These are phyloP conservation scores for Leucaena leucocephala DNA, from an alignment of 306 rosid genomes.

Conservation along the genomic window DNA sequence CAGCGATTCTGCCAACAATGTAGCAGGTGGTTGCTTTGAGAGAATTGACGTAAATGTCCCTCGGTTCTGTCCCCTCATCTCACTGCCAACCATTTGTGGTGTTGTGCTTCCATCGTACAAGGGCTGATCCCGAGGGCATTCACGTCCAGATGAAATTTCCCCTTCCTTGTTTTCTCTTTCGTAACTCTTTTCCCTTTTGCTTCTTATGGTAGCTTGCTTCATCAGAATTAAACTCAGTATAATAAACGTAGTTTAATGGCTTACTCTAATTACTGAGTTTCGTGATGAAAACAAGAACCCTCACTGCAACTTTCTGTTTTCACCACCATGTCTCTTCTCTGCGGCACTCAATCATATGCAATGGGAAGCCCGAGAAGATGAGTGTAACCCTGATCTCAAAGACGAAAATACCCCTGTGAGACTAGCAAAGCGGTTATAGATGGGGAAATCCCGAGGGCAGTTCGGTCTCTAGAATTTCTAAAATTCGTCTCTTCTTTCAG, in stretches of 20 bases:
- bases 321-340: neutral
- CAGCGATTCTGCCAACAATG: constrained; percentile 95
- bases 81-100: constrained; percentile 36
- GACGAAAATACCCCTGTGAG: constrained; percentile 45
- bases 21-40: constrained; percentile 60
- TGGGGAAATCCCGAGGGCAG: constrained; percentile 57
- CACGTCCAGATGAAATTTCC: constrained; percentile 42
- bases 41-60: constrained; percentile 36
- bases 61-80: neutral
- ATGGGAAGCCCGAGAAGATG: neutral
- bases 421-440: constrained; percentile 38
- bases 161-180: neutral
- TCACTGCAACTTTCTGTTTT: too few relatives aligned
- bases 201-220: constrained; percentile 8
- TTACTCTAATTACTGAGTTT: neutral
- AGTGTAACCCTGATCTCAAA: neutral
- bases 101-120: neutral
- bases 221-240: neutral
- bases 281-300: neutral
- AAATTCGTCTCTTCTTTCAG: constrained; percentile 25
- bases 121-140: constrained; percentile 48
- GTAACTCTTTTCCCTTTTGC: constrained; percentile 8
- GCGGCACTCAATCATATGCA: neutral
- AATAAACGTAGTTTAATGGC: neutral
- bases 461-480: constrained; percentile 45